Conservation (phyloP, 495 filamentous ascomycete genomes). For the Penicillium canariense region DNA sequence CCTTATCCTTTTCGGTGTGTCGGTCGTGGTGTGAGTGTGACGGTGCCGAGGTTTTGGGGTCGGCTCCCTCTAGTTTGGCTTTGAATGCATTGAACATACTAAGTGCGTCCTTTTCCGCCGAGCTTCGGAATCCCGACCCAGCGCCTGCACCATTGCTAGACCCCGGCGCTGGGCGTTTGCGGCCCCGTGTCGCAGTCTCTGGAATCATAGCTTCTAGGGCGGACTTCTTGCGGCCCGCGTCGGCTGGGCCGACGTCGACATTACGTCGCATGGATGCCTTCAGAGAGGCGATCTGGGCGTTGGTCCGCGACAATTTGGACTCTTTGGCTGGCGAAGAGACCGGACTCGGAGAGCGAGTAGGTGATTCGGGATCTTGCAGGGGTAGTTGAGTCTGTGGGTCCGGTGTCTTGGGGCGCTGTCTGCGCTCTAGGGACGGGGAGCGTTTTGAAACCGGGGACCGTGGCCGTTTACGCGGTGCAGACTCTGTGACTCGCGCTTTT, state of each 20-base stretch:
- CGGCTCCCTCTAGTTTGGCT: conserved; percentile 66
- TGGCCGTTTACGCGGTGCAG: conserved; percentile 27
- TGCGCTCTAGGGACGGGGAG: conserved; percentile 27
- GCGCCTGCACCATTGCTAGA: conserved; percentile 32
- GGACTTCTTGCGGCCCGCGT: conserved; percentile 60
- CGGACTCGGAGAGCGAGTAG: conserved; percentile 45
- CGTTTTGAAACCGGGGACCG: conserved; percentile 28
- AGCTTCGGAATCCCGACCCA: conserved; percentile 26
- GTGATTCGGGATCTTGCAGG: conserved; percentile 48
- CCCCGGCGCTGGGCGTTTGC: conserved; percentile 66
- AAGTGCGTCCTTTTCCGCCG: conserved; percentile 61
- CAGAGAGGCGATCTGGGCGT: conserved; percentile 85
- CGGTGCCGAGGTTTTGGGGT: conserved; percentile 30
- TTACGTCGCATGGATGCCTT: conserved; percentile 91
- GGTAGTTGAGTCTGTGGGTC: conserved; percentile 45
- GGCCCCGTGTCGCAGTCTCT: conserved; percentile 70
- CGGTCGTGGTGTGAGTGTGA: not conserved
- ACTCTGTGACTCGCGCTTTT: conserved; percentile 10
- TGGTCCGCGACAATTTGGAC: conserved; percentile 69
- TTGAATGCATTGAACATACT: conserved; percentile 74
- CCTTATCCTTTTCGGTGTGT: not conserved
- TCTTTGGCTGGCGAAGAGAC: conserved; percentile 49
- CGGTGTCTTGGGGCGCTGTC: conserved; percentile 32
- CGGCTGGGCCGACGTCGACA: conserved; percentile 54
- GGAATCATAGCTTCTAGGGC: conserved; percentile 82